These are phyloP conservation scores for Russula vinacea DNA, from an alignment of 768 basidiomycete genomes.

Conservation along the genomic window DNA sequence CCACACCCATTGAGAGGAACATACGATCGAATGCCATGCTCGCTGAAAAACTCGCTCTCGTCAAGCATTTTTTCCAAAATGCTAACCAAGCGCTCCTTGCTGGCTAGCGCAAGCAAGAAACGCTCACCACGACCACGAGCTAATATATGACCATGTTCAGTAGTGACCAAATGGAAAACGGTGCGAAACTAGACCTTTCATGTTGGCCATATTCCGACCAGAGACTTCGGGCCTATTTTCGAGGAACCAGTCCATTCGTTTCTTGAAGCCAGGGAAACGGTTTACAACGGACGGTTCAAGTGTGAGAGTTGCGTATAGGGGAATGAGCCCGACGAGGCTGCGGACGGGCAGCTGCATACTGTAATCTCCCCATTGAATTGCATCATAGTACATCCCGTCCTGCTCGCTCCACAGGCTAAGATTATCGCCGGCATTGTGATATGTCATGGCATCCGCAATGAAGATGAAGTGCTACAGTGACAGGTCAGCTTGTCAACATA, in stretches of 20 bases:
- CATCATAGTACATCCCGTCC: conserved; percentile 99
- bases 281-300: conserved; percentile 87
- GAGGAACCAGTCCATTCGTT: conserved; percentile 98
- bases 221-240: conserved; percentile 88
- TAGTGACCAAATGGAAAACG: background rate
- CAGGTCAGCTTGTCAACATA: conserved; percentile 3
- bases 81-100: conserved; percentile 82
- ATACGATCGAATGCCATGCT: conserved; percentile 93
- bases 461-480: conserved; percentile 87
- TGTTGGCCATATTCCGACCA: conserved; percentile 92
- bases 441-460: conserved; percentile 99
- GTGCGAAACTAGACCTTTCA: conserved; percentile 57
- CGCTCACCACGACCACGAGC: conserved; percentile 74
- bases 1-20: conserved; percentile 35
- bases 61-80: conserved; percentile 97
- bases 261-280: conserved; percentile 96
- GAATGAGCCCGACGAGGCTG: conserved; percentile 96
- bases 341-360: conserved; percentile 91
- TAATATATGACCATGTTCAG: conserved; percentile 32
- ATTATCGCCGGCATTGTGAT: conserved; percentile 71
- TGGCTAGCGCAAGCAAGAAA: conserved; percentile 82
- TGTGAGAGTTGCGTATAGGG: conserved; percentile 91
- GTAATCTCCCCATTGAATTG: conserved; percentile 81
- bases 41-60: conserved; percentile 94
- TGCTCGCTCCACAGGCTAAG: conserved; percentile 91